These are phyloP conservation scores for Cyberlindnera sargentensis DNA, from an alignment of 805 yeast species.

Conservation along the genomic window DNA sequence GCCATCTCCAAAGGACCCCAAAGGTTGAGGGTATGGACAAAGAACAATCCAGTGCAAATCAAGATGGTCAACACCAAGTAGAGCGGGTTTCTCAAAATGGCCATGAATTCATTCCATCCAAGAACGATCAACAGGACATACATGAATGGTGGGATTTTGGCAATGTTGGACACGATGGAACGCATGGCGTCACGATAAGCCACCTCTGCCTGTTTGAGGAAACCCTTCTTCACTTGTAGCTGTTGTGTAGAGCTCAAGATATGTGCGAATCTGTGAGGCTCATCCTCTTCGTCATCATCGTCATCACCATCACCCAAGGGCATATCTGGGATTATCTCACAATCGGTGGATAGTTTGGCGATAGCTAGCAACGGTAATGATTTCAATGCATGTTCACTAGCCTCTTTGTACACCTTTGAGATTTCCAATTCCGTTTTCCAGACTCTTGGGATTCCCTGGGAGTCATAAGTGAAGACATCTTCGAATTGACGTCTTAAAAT, in stretches of 20 bases:
- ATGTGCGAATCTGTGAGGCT: conserved; percentile 42
- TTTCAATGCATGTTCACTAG: conserved; percentile 51
- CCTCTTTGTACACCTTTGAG: conserved; percentile 52
- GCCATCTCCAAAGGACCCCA: conserved; percentile 72
- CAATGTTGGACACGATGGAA: conserved; percentile 66
- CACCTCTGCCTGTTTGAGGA: conserved; percentile 72
- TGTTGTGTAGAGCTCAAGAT: conserved; percentile 53
- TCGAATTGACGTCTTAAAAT: conserved; percentile 78
- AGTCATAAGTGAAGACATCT: conserved; percentile 75
- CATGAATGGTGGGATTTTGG: conserved; percentile 80
- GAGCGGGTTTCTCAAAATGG: conserved; percentile 81
- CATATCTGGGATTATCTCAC: conserved; percentile 54
- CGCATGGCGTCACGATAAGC: conserved; percentile 83
- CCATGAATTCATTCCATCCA: conserved; percentile 96
- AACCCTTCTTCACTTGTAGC: conserved; percentile 46
- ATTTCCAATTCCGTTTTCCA: conserved; percentile 74
- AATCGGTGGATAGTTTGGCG: conserved; percentile 46
- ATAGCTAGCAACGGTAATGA: conserved; percentile 48
- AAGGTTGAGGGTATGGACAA: conserved; percentile 63
- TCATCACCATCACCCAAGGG: conserved; percentile 34
- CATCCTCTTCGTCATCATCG: conserved; percentile 35
- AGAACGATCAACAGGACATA: conserved; percentile 64
- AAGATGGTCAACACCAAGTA: conserved; percentile 58
- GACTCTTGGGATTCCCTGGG: conserved; percentile 70
- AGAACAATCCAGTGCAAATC: conserved; percentile 52